Evolutionary conservation across 345 rosid genomes (phyloP).

Genomic region (Garcia nutans): DNA sequence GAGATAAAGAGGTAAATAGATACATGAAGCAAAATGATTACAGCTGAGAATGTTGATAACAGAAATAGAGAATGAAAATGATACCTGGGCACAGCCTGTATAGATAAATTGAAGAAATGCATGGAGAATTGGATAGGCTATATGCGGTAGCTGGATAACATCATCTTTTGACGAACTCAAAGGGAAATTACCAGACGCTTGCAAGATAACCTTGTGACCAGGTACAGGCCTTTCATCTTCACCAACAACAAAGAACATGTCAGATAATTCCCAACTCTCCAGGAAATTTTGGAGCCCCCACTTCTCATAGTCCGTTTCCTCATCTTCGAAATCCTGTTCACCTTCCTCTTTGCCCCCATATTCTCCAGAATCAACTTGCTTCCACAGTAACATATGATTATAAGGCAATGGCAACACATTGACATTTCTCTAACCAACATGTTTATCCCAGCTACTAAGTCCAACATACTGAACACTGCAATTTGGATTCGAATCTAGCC

Average conservation of each 20-base stretch:
- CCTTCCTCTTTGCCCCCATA: conserved; percentile 46
- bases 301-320: conserved; percentile 42
- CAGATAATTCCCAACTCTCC: conserved; percentile 81
- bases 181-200: conserved; percentile 70
- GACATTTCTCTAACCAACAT: conserved; percentile 94
- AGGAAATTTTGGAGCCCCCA: conserved; percentile 87
- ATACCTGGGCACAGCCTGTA: conserved; percentile 74
- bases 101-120: conserved; percentile 82
- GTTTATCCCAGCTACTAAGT: conserved; percentile 93
- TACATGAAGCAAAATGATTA: neutral
- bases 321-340: conserved; percentile 49
- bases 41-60: neutral
- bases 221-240: conserved; percentile 64
- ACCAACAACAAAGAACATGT: conserved; percentile 67
- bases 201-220: conserved; percentile 84
- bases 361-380: conserved; percentile 67
- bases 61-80: neutral
- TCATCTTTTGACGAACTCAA: conserved; percentile 43
- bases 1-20: conserved; percentile 8
- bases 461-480: conserved; percentile 82
- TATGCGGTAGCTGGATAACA: conserved; percentile 50
- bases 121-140: conserved; percentile 57
- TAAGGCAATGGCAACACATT: conserved; percentile 79
- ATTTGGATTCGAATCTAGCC: conserved; percentile 88
- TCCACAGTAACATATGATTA: conserved; percentile 77